Percentiles rank a stretch among this genome's conserved stretches.
phyloP scores from a whole-genome alignment of 2,329 filamentous ascomycete species.

The Monilinia polystroma region DNA sequence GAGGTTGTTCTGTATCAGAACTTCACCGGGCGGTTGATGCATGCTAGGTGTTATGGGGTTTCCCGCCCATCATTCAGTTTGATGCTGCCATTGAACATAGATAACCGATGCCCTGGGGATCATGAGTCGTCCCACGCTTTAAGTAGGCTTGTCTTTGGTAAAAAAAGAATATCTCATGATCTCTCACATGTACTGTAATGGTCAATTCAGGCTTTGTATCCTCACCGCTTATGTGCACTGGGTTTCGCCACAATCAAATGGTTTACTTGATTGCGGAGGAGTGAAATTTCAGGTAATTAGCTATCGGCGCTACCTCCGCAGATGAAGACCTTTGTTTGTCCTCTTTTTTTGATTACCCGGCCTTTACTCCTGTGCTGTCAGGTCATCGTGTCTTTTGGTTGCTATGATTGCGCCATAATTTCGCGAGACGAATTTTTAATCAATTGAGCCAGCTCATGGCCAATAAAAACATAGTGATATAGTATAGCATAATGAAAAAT shows the following conservation, averaged over 20 bases:
- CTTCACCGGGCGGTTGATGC: neutral
- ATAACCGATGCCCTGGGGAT: conserved; percentile 2
- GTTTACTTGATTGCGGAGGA: too few species aligned
- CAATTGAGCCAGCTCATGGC: too few species aligned
- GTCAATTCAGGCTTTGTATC: neutral
- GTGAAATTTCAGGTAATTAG: neutral
- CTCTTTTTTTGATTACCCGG: too few species aligned
- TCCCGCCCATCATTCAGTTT: neutral
- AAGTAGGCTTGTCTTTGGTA: neutral
- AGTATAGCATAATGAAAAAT: too few species aligned
- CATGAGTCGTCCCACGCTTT: conserved; percentile 2
- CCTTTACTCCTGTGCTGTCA: neutral
- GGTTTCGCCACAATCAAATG: neutral
- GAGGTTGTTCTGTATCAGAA: neutral
- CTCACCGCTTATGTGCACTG: neutral
- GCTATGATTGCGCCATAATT: too few species aligned
- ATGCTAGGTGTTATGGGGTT: neutral
- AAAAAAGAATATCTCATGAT: neutral
- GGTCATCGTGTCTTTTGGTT: too few species aligned
- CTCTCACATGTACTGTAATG: conserved; percentile 7
- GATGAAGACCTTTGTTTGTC: neutral
- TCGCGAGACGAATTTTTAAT: too few species aligned
- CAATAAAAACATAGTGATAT: too few species aligned
- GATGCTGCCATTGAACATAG: neutral
- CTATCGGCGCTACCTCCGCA: neutral